Base-by-base conservation (phyloP, 768 basidiomycete species). In the Rhizopogon rudus region DNA sequence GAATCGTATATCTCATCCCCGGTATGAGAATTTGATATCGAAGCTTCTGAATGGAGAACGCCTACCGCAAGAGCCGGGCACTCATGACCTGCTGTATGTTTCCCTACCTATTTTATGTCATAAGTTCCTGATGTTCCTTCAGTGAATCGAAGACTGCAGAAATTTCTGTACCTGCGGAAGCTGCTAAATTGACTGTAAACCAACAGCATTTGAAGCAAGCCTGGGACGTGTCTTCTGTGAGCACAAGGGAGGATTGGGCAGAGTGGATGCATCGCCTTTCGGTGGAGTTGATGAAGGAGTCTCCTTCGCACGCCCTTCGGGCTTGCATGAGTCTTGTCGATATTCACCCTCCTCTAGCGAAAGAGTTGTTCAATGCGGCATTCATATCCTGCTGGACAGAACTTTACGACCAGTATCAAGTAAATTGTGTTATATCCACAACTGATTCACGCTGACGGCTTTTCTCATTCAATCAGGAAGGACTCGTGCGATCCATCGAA, bases 361-460 rank as follows among this genome's bases (percentile, higher is more conserved):
- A 89, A 63, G 96, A 98, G 65, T 74, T 99, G 10, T 98, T 98
- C 79, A 98, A 98, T 67, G 93, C 95, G 4, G 97, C 97, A 0
- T 99, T 99, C 72, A 81, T 98, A 16, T 98, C 95, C 5, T 99
- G 97, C 60, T 99, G 97, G 96, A 81, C 84, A 1, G 93, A 97
- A 62, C 74, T 99, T 6, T 98, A 94, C 63, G 95, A 98, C 51
- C 88, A 92, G 65, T 98, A 98, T 71, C 96, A 98, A 81, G 95
- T 93, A 63, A 29, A 44, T 53, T 51, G 48, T 39, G 3, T 53
- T 39, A 16, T 35, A 17, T 33, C 57, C 25, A 5, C 20, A 9
- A 51, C 17, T 48, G 20, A 40, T 8, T 41, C 17, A 41, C 25
- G 44, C 57, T 61, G 41, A 64, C 35, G 53, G 35, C 55, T 48